Evolutionary conservation across 225 moss, liverwort and hornwort genomes (phyloP).

Genomic region (Pleurozium schreberi): DNA sequence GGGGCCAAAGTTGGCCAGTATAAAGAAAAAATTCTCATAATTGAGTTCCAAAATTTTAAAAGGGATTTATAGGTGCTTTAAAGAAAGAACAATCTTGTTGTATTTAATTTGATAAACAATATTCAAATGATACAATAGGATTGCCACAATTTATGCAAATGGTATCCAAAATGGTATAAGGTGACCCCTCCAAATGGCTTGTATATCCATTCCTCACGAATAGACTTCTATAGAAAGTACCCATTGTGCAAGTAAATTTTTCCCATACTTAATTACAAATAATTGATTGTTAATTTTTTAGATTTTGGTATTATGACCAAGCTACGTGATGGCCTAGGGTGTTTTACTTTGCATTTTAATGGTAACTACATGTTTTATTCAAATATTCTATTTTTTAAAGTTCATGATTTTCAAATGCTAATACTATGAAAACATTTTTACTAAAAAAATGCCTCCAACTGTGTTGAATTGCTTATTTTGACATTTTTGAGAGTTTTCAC

Average conservation of each 20-base stretch:
- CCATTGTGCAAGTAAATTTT: not conserved
- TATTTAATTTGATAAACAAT: not conserved
- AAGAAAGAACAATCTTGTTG: not conserved
- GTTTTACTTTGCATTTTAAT: not conserved
- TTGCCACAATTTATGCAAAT: not conserved
- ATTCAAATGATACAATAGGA: not conserved
- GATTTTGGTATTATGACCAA: not conserved
- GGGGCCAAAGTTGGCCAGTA: not conserved
- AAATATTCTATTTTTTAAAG: not conserved
- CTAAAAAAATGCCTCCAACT: not conserved
- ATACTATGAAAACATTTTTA: too few relatives aligned
- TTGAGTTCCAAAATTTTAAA: not conserved
- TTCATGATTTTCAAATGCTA: not conserved
- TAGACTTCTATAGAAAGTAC: not conserved
- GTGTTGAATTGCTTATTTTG: not conserved
- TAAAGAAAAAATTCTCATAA: not conserved
- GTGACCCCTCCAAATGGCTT: rapidly evolving
- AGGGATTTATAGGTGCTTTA: too few relatives aligned
- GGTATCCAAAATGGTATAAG: not conserved
- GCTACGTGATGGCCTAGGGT: not conserved
- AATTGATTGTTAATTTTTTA: rapidly evolving
- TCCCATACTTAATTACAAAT: not conserved
- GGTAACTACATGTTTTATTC: not conserved
- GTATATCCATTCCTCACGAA: rapidly evolving
- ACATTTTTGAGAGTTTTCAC: not conserved